Percentiles rank a stretch among this genome's conserved stretches.
Conservation (phyloP, 176 grass and related monocot species). For the Saccharum officinarum region DNA sequence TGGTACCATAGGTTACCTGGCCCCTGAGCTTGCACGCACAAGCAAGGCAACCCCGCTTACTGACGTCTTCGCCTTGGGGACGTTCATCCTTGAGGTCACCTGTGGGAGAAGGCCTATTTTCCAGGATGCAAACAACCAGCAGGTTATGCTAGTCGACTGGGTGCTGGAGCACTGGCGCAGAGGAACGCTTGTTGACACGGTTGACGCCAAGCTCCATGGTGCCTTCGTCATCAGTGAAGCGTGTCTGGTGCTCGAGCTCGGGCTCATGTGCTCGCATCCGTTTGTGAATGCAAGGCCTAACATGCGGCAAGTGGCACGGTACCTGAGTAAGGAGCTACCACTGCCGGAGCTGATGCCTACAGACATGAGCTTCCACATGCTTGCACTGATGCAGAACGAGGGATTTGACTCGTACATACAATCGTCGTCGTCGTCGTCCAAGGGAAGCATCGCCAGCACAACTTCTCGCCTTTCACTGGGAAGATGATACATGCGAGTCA, state of each 20-base stretch:
- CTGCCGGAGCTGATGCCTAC: neutral
- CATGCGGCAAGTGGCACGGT: conserved; percentile 14
- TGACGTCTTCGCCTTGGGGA: conserved; percentile 9
- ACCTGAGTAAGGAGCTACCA: conserved; percentile 1
- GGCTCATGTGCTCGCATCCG: conserved; percentile 7
- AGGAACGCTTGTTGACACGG: neutral
- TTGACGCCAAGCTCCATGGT: neutral
- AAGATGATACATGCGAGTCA: neutral
- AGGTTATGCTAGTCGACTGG: conserved; percentile 15
- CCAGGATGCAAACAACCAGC: neutral
- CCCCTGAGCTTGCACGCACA: conserved; percentile 6
- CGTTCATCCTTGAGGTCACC: neutral
- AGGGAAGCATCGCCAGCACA: neutral
- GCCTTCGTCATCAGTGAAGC: neutral
- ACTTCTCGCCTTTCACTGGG: neutral
- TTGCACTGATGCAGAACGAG: neutral
- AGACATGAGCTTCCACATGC: conserved; percentile 2
- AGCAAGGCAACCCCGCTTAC: conserved; percentile 5
- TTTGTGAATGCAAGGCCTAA: neutral
- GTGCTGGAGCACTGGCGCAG: neutral
- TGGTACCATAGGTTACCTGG: conserved; percentile 16
- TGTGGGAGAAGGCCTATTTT: conserved; percentile 12
- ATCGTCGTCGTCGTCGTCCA: neutral
- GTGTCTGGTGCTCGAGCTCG: neutral
- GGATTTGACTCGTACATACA: neutral